These are phyloP conservation scores for Sporothrix euskadiensis DNA, from an alignment of 2,329 filamentous ascomycete species.

Conservation along the genomic window DNA sequence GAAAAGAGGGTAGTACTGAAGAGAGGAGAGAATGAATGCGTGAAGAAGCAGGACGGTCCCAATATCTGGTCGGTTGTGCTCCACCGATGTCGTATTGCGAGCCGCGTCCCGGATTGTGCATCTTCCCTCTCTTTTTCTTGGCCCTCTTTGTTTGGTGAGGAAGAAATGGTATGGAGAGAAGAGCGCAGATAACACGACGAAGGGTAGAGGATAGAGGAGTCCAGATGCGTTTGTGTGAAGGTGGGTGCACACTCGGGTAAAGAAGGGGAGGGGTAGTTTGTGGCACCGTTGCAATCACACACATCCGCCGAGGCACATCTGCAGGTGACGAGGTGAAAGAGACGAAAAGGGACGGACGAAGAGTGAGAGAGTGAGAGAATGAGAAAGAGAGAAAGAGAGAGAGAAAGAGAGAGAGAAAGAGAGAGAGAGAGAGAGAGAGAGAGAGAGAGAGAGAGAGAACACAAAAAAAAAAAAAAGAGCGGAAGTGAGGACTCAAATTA, in stretches of 20 bases:
- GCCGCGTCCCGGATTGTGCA: conserved; percentile 2
- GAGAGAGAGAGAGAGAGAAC: background rate
- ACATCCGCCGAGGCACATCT: background rate
- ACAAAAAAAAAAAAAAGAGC: background rate
- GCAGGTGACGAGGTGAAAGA: background rate
- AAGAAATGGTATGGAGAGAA: background rate
- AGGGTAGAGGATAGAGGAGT: background rate
- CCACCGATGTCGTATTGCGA: conserved; percentile 12
- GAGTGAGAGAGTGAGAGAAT: background rate
- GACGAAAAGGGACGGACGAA: background rate
- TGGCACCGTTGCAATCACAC: background rate
- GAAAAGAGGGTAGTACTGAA: background rate
- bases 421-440: background rate
- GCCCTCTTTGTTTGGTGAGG: too few relatives aligned
- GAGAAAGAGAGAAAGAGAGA: background rate
- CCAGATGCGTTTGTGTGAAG: background rate
- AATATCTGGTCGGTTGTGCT: background rate
- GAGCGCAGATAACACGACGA: background rate
- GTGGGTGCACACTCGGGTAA: background rate
- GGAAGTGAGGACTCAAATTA: background rate
- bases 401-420: background rate
- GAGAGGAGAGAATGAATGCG: background rate
- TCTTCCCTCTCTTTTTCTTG: background rate
- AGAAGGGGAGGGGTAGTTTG: background rate
- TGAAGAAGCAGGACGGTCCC: background rate